Base-by-base conservation (phyloP, 2,329 filamentous ascomycete genomes). In the Colletotrichum tofieldiae region DNA sequence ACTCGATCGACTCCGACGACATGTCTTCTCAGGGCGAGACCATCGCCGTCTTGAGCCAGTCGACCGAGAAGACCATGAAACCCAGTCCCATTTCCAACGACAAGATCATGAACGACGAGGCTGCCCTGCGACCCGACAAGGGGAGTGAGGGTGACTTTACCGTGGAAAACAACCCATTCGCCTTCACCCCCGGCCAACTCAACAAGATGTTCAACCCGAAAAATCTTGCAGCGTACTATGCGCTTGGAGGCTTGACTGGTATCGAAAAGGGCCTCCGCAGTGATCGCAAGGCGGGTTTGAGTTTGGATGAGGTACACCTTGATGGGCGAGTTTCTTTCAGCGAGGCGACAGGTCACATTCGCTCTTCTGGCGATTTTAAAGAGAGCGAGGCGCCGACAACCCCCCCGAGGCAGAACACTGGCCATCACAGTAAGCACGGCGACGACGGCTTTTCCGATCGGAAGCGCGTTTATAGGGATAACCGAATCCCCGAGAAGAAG, bases 141-240 rank as follows among this genome's bases (percentile, higher is more conserved):
- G 93, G 93, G 8, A 93, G 91, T 64, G 93, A 95, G 79, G 86
- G 84, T 23, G 93, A 96, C 74, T 98, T 97, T 77, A 77, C 89
- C 18, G 91, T 96, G 14, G 87, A 92, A 7, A 86, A 94, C 79
- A 97, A 96, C 79, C 92, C 93, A 0, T 98, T 98, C 78, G 95
- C 94, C 20, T 98, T 94, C 79, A 90, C 91, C 2, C 93, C 93
- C 3, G 95, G 95, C 18, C 92, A 97, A 78, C 86, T 98, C 74
- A 92, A 91, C 77, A 98, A 97, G 82, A 89, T 98, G 84, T 90
- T 96, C 73, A 96, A 97, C 79, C 95, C 95, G 4, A 98, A 98
- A 84, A 97, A 91, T 73, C 83, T 97, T 70, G 86, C 92, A 16
- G 95, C 95, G 0, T 97, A 96, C 76, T 93, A 92, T 78, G 92